Evolutionary conservation across 805 yeast species (phyloP).

Genomic region (Cyberlindnera mississippiensis): DNA sequence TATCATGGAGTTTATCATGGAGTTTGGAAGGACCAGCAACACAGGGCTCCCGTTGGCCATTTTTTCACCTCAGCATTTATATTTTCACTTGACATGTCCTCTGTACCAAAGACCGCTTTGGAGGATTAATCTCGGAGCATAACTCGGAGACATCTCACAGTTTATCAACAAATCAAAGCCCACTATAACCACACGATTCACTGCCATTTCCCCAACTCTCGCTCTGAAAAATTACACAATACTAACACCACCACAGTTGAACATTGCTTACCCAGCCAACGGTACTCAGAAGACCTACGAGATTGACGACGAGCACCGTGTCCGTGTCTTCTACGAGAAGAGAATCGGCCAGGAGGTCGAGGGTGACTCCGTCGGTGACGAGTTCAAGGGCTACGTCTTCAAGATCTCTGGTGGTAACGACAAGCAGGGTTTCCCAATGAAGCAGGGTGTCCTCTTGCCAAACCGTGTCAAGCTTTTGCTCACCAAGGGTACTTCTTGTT

Average conservation of each 20-base stretch:
- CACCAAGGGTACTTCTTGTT: constrained; percentile 93
- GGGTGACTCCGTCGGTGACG: constrained; percentile 97
- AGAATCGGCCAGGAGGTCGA: constrained; percentile 99
- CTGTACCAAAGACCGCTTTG: no score
- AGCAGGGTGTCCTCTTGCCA: constrained; percentile 99
- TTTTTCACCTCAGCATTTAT: no score
- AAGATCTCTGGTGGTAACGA: constrained; percentile 99
- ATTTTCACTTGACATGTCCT: no score
- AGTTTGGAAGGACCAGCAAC: no score
- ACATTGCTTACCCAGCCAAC: constrained; percentile 99
- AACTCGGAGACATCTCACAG: no score
- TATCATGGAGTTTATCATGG: no score
- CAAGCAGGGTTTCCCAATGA: constrained; percentile 99
- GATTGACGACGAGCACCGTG: constrained; percentile 98
- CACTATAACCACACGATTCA: no score
- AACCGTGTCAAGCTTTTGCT: constrained; percentile 97
- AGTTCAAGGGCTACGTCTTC: constrained; percentile 98
- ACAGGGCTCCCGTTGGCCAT: no score
- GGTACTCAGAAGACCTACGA: constrained; percentile 99
- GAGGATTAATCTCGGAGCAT: no score
- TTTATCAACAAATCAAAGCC: no score
- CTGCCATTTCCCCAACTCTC: no score
- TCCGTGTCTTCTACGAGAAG: constrained; percentile 98
- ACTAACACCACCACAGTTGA: constrained; percentile 68
- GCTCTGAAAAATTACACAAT: no score